Base-by-base conservation (phyloP, 768 basidiomycete genomes). In the Termitomyces sp. region DNA sequence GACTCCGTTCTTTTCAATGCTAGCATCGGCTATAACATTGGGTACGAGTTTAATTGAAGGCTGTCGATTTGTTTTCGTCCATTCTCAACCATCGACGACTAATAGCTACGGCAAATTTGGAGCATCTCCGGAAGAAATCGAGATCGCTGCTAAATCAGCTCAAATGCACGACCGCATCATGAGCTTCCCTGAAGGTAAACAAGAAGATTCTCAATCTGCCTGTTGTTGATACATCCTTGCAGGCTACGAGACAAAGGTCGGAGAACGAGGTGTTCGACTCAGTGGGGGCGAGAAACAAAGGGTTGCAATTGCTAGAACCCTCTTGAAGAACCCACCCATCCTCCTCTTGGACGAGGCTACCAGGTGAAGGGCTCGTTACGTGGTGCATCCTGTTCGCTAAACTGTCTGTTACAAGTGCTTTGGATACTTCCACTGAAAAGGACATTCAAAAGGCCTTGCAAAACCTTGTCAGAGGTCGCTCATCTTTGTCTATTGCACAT, bases 251-350 rank as follows among this genome's bases (percentile, higher is more conserved):
- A 95, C 94, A 20, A 84, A 86, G 62, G 86, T 94, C 31, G 94
- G 94, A n/a, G 94, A 95, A 70, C 78, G 94, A 22, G 94, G 93
- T 18, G 82, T 94, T 16, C 73, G 93, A 39, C 71, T 95, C 32
- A 87, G 84, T 56, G 94, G 93, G 3, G 94, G 94, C 10, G 92
- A 95, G 74, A 92, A 92, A 71, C 91, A 94, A 67, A 79, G 92
- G 18, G 89, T 94, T 1, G 88, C 91, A 5, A 91, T 96, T 65
- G 92, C 93, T 0, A 73, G 93, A 52, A 94, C 91, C 7, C 76
- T 95, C 41, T 68, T 96, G 48, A 94, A 94, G 76, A 85, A 92
- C 59, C 91, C 92, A 18, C 86, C 86, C 2, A 85, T 94, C 52
- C 67, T 94, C 36, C 74, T 92, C n/a, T 68, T 93, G 63, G 85